A percentile compares a stretch with the other conserved stretches of the same genome.
These are phyloP conservation scores for Nitzschia sp. DNA, from an alignment of 108 stramenopile genomes.

Conservation along the genomic window DNA sequence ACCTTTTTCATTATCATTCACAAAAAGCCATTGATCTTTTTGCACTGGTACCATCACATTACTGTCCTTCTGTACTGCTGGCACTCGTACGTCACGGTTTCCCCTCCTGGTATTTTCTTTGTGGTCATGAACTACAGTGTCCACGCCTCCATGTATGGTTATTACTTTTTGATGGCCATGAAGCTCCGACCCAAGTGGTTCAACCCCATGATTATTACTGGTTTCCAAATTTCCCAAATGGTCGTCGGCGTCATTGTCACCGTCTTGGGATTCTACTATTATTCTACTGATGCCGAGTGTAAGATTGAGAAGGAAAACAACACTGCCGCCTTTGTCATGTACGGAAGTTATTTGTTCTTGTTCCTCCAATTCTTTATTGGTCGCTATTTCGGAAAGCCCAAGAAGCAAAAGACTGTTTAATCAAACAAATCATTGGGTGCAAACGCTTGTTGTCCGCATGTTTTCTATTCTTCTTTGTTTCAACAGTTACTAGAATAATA, in stretches of 20 bases:
- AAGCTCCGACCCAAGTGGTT: conserved; percentile 75
- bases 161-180: conserved; percentile 95
- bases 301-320: conserved; percentile 75
- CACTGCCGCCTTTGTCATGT: conserved; percentile 87
- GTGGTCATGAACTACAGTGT: conserved; percentile 99
- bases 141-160: conserved; percentile 98
- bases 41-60: conserved; percentile 99
- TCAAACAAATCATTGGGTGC: not conserved
- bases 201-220: conserved; percentile 86
- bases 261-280: conserved; percentile 67
- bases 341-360: conserved; percentile 83
- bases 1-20: conserved; percentile 97
- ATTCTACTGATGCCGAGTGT: conserved; percentile 46
- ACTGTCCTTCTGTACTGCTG: conserved; percentile 97
- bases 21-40: conserved; percentile 93
- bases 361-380: conserved; percentile 88
- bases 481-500: no score
- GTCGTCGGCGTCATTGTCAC: conserved; percentile 86
- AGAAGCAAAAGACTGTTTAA: conserved; percentile 33
- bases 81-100: conserved; percentile 88
- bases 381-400: conserved; percentile 60
- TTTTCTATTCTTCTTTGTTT: no score
- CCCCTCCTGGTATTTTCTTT: conserved; percentile 94
- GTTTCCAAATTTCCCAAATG: conserved; percentile 92
- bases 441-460: no score